Base-by-base conservation (phyloP, 345 rosid species). In the Salix arbutifolia region DNA sequence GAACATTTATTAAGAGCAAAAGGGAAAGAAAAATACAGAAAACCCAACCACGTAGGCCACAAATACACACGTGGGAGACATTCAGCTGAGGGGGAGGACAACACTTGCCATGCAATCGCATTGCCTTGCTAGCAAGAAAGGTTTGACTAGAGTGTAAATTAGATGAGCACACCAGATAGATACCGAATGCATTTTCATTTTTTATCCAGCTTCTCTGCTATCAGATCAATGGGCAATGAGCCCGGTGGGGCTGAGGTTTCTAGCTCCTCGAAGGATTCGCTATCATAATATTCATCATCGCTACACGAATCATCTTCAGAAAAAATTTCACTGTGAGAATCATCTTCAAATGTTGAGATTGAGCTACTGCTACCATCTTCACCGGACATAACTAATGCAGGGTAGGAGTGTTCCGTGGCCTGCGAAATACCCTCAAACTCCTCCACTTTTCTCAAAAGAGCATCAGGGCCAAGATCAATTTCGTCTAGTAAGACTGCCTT, bases 361-460 rank as follows among this genome's bases (percentile, higher is more conserved):
- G 77, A 75, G 65, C 71, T 69, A 65, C 53, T 9, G 17, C 68
- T 26, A 40, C 79, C 69, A 71, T 71, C 79, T 78, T 82, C 85
- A 10, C 78, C 70, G 14, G 93, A 78, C 74, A 86, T 76, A 68
- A 93, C 72, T 70, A 89, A 66, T 28, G 97, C 98, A n/a, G 91
- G 87, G 76, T 74, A 86, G 46, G 92, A 88, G 79, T 91, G 99
- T 82, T 91, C 96, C 6, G 87, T 84, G 61, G 90, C 91, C 82
- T 84, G 91, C 50, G 92, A 88, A 42, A 87, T 58, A 72, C 88
- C 80, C 77, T 85, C 93, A 4, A 94, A 88, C 83, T 92, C 94
- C 85, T 92, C 91, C 6, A 94, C 93, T 80, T 85, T 95, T 76
- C 80, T 81, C 77, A 93, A 74, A 71, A 95, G 87, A 52, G 79